phyloP scores from a whole-genome alignment of 2,329 filamentous ascomycete genomes.

The Penicillium glabrum region DNA sequence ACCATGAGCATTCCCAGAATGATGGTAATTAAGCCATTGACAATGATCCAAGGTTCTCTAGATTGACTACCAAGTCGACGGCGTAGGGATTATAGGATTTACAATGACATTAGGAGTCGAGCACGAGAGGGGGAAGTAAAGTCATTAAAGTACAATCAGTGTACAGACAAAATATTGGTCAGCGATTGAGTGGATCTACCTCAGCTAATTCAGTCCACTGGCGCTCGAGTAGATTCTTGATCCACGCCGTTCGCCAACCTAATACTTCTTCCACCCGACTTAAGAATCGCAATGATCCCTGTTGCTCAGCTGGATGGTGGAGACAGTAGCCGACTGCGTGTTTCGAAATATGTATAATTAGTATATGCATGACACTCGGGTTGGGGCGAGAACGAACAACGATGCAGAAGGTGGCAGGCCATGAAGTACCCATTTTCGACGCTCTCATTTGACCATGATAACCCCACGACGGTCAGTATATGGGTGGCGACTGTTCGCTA shows the following conservation, averaged over 20 bases:
- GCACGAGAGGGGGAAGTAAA: too few relatives aligned
- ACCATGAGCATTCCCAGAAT: too few relatives aligned
- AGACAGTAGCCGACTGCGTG: conserved; percentile 34
- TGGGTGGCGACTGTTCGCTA: conserved; percentile 32
- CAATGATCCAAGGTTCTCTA: too few relatives aligned
- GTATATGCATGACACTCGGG: background rate
- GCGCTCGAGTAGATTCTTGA: conserved; percentile 26
- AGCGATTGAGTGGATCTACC: conserved; percentile 1
- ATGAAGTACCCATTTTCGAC: conserved; percentile 37
- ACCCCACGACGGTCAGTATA: conserved; percentile 29
- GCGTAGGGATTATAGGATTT: too few relatives aligned
- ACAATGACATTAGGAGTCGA: too few relatives aligned
- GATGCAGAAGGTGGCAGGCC: conserved; percentile 33
- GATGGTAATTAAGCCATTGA: too few relatives aligned
- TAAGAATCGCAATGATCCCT: conserved; percentile 30
- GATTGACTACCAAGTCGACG: too few relatives aligned
- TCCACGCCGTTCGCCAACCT: conserved; percentile 35
- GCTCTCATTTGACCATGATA: conserved; percentile 35
- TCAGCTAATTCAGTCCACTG: conserved; percentile 31
- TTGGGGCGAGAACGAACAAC: conserved; percentile 24
- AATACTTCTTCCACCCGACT: conserved; percentile 26
- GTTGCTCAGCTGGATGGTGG: conserved; percentile 26
- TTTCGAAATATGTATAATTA: background rate
- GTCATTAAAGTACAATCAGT: too few relatives aligned
- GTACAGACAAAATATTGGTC: background rate